Conservation (phyloP, 2,329 filamentous ascomycete genomes). For the Verticillium nubilum region DNA sequence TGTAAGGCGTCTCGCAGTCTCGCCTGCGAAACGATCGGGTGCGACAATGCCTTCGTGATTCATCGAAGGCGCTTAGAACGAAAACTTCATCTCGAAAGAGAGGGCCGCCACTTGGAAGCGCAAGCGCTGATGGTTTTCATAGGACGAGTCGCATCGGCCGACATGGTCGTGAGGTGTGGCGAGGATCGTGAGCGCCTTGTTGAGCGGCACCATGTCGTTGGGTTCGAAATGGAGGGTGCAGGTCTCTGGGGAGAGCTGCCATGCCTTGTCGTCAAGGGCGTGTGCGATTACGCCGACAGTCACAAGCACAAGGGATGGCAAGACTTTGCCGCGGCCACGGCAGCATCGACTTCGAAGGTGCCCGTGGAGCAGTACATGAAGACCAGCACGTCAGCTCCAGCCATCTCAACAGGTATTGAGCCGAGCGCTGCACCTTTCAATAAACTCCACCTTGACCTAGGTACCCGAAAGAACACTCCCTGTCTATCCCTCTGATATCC, state of each 20-base stretch:
- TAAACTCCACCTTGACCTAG: too few relatives aligned
- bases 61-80: background rate
- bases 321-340: constrained; percentile 29
- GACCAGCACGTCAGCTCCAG: too few relatives aligned
- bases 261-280: constrained; percentile 27
- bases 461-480: too few relatives aligned
- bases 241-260: constrained; percentile 23
- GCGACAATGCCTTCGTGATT: constrained; percentile 8
- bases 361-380: background rate
- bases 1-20: background rate
- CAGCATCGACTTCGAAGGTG: constrained; percentile 21
- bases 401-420: too few relatives aligned
- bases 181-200: constrained; percentile 26
- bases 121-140: constrained; percentile 20
- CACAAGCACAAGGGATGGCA: constrained; percentile 34
- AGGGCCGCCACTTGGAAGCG: background rate
- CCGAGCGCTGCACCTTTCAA: too few relatives aligned
- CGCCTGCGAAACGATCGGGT: constrained; percentile 17
- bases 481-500: too few relatives aligned
- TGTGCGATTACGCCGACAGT: constrained; percentile 33
- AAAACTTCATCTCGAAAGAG: background rate
- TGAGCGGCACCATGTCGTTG: constrained; percentile 12
- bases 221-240: constrained; percentile 29
- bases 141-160: constrained; percentile 29
- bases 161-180: constrained; percentile 30